Percentiles rank a stretch among this genome's conserved stretches.
phyloP scores from a whole-genome alignment of 1,284 basidiomycete species.

The Boletus sp. region DNA sequence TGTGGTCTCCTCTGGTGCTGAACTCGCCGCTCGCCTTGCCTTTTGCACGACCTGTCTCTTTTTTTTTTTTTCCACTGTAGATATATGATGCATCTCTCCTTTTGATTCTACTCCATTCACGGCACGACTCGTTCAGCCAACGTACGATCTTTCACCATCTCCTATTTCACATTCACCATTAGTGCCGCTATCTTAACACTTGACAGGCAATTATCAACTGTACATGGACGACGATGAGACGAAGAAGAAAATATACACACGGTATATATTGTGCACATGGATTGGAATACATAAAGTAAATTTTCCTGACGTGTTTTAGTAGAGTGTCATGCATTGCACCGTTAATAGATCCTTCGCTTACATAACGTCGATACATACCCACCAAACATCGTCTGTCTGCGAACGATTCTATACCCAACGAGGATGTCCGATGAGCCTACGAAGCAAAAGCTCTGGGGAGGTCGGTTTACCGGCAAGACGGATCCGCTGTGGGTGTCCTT shows the following conservation, averaged over 20 bases:
- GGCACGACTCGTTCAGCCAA: constrained; percentile 1
- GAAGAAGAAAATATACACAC: constrained; percentile 12
- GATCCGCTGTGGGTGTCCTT: constrained; percentile 68
- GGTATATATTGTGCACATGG: constrained; percentile 3
- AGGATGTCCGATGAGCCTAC: constrained; percentile 53
- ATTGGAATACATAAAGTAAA: constrained; percentile 9
- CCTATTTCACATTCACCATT: constrained; percentile 7
- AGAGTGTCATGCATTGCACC: neutral
- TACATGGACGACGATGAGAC: constrained; percentile 10
- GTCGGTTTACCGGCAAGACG: constrained; percentile 83
- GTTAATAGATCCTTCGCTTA: neutral
- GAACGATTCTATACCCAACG: no score
- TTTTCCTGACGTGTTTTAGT: constrained; percentile 6
- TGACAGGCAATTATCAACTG: constrained; percentile 6
- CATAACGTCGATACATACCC: no score
- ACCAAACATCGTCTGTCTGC: no score
- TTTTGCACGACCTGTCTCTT: neutral
- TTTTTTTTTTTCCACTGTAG: constrained; percentile 9
- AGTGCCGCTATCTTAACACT: constrained; percentile 3
- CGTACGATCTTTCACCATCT: constrained; percentile 11
- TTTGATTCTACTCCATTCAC: constrained; percentile 3
- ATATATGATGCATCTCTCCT: constrained; percentile 8
- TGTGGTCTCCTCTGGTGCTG: neutral
- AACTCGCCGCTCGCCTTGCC: neutral
- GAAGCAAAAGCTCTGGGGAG: constrained; percentile 86